A percentile compares a stretch with the other conserved stretches of the same genome.
phyloP scores from a whole-genome alignment of 148 eudicot genomes.

The Silene conica region DNA sequence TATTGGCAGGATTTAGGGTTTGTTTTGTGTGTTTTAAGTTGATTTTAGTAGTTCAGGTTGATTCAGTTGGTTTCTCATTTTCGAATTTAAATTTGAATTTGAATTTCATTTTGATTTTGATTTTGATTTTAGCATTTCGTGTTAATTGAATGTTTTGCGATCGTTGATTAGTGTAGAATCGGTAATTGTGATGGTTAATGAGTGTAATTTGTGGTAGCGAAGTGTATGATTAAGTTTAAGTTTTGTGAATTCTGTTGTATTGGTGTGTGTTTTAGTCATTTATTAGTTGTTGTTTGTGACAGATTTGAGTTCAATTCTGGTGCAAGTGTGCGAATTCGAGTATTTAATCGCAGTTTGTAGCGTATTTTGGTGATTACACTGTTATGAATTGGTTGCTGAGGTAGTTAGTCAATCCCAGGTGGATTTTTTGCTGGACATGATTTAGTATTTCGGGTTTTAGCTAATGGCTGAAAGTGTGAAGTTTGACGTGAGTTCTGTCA shows the following conservation, averaged over 20 bases:
- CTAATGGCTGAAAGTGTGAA: slow-evolving; percentile 67
- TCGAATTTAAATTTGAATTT: slow-evolving; percentile 9
- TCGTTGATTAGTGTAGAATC: slow-evolving; percentile 15
- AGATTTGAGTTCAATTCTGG: slow-evolving; percentile 20
- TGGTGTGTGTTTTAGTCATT: background rate
- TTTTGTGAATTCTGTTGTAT: background rate
- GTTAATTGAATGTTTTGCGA: background rate
- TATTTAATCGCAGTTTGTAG: slow-evolving; percentile 12
- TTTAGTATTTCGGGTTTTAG: slow-evolving; percentile 28
- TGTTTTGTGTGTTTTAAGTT: slow-evolving; percentile 22
- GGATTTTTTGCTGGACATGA: slow-evolving; percentile 33
- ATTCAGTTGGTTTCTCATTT: slow-evolving; percentile 8
- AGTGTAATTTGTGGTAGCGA: background rate
- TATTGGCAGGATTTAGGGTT: slow-evolving; percentile 1
- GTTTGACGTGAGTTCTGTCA: slow-evolving; percentile 56
- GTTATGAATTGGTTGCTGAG: slow-evolving; percentile 16
- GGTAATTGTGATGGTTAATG: slow-evolving; percentile 13
- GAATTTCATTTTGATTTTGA: slow-evolving; percentile 5
- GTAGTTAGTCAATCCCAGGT: slow-evolving; percentile 22
- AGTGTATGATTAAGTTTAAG: background rate
- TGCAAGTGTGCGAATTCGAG: slow-evolving; percentile 4
- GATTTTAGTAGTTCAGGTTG: slow-evolving; percentile 26
- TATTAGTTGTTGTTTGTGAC: slow-evolving; percentile 23
- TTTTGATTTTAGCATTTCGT: background rate
- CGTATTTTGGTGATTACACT: slow-evolving; percentile 11